phyloP scores from a whole-genome alignment of 2,329 filamentous ascomycete genomes.

The Tolypocladium pustulatum region DNA sequence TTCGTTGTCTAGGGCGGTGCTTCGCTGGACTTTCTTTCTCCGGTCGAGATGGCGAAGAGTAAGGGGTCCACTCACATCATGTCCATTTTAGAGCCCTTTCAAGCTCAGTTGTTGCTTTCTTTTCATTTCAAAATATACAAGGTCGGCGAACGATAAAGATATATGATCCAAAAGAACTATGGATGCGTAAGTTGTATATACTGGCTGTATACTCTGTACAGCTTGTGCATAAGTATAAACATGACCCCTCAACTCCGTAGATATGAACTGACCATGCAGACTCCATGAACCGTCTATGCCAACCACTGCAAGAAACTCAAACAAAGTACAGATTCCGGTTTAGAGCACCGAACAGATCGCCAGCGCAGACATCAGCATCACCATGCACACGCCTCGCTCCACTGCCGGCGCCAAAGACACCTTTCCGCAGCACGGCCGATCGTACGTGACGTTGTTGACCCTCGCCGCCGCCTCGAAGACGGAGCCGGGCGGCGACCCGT shows the following conservation, averaged over 20 bases:
- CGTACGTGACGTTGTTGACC: slow-evolving; percentile 64
- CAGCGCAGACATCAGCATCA: not conserved
- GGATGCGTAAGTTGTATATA: not conserved
- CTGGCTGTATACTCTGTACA: not conserved
- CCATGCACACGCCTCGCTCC: not conserved
- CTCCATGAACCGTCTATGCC: not conserved
- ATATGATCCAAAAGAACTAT: too few relatives aligned
- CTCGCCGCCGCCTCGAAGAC: slow-evolving; percentile 65
- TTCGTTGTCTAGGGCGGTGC: too few relatives aligned
- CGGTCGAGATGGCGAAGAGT: too few relatives aligned
- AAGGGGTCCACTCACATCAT: too few relatives aligned
- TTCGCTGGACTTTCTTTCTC: too few relatives aligned
- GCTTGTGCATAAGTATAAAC: not conserved
- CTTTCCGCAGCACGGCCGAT: slow-evolving; percentile 43
- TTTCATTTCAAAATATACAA: too few relatives aligned
- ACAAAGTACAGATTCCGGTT: not conserved
- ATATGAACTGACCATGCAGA: not conserved
- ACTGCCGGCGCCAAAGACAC: slow-evolving; percentile 12
- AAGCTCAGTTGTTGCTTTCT: too few relatives aligned
- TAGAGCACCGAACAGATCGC: not conserved
- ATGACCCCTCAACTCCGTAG: not conserved
- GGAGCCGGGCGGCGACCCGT: slow-evolving; percentile 53
- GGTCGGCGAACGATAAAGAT: too few relatives aligned
- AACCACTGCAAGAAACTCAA: too few relatives aligned
- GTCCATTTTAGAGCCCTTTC: too few relatives aligned